Evolutionary conservation across 2,329 filamentous ascomycete species (phyloP).

Genomic region (Exophiala aquamarina): DNA sequence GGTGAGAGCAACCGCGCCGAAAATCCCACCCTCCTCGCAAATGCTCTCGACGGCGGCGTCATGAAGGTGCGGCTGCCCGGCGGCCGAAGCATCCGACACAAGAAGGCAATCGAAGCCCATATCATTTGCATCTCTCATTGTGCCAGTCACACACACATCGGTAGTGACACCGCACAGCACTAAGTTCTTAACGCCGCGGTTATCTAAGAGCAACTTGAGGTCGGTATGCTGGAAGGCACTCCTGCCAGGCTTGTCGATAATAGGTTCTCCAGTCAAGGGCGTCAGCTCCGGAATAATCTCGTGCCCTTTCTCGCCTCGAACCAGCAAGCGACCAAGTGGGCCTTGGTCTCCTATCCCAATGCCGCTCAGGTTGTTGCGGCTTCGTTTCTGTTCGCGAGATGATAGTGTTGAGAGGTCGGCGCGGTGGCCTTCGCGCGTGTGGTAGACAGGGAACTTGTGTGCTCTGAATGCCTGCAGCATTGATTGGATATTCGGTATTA

Average conservation of each 20-base stretch:
- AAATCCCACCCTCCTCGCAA: slow-evolving; percentile 49
- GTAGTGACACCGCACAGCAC: slow-evolving; percentile 56
- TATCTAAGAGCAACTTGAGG: slow-evolving; percentile 52
- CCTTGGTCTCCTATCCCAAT: slow-evolving; percentile 55
- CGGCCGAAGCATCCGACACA: slow-evolving; percentile 50
- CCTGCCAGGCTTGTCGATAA: slow-evolving; percentile 57
- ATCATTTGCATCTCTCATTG: slow-evolving; percentile 58
- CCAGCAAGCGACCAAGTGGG: slow-evolving; percentile 57
- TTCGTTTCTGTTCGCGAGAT: slow-evolving; percentile 54
- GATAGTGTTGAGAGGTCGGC: slow-evolving; percentile 58
- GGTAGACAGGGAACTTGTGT: slow-evolving; percentile 43
- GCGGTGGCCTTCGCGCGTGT: slow-evolving; percentile 50
- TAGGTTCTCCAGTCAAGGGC: slow-evolving; percentile 47
- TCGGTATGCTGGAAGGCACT: slow-evolving; percentile 57
- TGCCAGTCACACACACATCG: slow-evolving; percentile 56
- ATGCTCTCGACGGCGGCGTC: slow-evolving; percentile 43
- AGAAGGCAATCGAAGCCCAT: slow-evolving; percentile 55
- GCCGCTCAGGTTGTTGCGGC: slow-evolving; percentile 50
- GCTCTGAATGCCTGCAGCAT: slow-evolving; percentile 40
- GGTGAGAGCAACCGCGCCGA: slow-evolving; percentile 40
- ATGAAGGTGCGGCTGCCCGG: slow-evolving; percentile 43
- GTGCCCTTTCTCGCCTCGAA: slow-evolving; percentile 59
- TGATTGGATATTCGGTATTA: slow-evolving; percentile 43
- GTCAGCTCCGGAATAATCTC: slow-evolving; percentile 57
- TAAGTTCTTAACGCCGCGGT: slow-evolving; percentile 53